phyloP scores from a whole-genome alignment of 2,329 filamentous ascomycete genomes.

The Juglanconis oblonga region DNA sequence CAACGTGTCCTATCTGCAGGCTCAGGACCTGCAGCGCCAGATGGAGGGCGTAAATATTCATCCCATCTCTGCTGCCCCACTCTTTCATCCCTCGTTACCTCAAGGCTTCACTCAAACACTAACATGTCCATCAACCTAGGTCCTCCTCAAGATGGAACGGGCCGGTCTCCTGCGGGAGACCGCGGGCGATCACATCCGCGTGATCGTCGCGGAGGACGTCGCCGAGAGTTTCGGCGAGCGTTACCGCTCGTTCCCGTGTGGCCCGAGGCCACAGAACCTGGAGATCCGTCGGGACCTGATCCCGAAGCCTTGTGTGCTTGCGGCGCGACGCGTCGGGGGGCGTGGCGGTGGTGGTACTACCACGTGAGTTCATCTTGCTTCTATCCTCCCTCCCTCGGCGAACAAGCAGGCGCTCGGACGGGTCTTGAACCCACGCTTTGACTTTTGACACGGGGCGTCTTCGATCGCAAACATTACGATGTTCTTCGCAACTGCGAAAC shows the following conservation, averaged over 20 bases:
- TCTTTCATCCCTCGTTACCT: too few relatives aligned
- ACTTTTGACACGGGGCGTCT: too few relatives aligned
- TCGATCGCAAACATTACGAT: too few relatives aligned
- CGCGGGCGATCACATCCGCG: conserved; percentile 11
- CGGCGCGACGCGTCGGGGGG: too few relatives aligned
- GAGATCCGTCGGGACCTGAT: conserved; percentile 8
- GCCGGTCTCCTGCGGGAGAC: neutral
- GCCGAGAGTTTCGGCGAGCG: conserved; percentile 6
- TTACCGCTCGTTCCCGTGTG: conserved; percentile 5
- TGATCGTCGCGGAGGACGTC: conserved; percentile 13
- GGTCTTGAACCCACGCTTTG: too few relatives aligned
- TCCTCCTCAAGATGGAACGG: conserved; percentile 8
- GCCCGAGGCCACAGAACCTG: neutral
- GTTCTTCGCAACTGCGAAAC: too few relatives aligned
- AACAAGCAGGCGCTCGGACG: too few relatives aligned
- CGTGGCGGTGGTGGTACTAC: too few relatives aligned
- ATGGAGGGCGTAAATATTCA: conserved; percentile 5
- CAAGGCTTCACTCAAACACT: neutral
- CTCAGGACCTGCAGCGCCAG: neutral
- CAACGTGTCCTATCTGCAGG: neutral
- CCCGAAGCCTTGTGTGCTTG: neutral
- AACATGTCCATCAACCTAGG: neutral
- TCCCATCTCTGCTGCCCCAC: neutral
- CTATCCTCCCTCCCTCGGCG: too few relatives aligned
- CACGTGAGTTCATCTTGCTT: too few relatives aligned